A percentile compares a stretch with the other conserved stretches of the same genome.
phyloP scores from a whole-genome alignment of 129 eudicot species.

The Erigeron canadensis region DNA sequence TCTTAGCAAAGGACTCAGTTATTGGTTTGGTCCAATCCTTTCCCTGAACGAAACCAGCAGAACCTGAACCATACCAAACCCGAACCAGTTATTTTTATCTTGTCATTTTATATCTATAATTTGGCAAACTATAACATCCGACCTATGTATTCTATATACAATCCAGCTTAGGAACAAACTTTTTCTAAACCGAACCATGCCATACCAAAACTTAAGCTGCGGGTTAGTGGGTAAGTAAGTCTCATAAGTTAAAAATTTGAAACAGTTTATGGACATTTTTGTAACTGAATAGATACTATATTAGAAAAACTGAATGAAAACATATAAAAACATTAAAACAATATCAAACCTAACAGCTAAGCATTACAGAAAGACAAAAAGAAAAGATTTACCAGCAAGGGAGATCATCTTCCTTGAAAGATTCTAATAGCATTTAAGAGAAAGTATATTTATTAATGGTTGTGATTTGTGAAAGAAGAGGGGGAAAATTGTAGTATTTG shows the following conservation, averaged over 20 bases:
- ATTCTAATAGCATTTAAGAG: background rate
- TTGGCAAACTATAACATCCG: background rate
- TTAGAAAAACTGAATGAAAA: no score
- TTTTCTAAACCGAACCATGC: background rate
- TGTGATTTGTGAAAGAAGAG: background rate
- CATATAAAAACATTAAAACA: background rate
- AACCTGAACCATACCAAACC: no score
- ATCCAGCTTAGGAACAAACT: background rate
- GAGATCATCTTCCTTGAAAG: slow-evolving; percentile 5
- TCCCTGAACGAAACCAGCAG: no score
- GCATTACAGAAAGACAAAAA: background rate
- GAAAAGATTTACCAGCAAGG: background rate
- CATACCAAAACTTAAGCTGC: no score
- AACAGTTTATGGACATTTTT: background rate
- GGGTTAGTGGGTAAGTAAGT: no score
- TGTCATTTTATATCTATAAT: background rate
- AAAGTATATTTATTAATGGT: background rate
- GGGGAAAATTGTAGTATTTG: background rate
- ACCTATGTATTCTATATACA: background rate
- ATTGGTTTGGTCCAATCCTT: no score
- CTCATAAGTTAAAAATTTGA: background rate
- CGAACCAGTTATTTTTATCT: no score
- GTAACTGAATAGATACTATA: background rate
- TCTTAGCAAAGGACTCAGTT: no score
- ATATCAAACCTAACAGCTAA: background rate